Evolutionary conservation across 495 filamentous ascomycete genomes (phyloP).

Genomic region (Hypoxylon fragiforme): DNA sequence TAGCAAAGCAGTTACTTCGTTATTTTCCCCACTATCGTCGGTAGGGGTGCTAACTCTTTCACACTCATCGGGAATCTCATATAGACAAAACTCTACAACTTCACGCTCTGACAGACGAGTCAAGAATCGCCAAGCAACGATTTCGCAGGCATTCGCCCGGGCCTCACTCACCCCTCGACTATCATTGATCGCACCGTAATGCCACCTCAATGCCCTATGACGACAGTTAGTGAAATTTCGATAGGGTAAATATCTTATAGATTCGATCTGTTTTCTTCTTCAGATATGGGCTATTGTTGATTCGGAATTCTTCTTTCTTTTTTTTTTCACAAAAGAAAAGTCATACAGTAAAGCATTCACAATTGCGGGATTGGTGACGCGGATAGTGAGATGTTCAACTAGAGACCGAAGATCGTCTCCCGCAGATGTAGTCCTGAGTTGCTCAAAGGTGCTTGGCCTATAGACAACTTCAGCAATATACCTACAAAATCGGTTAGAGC

Average conservation of each 20-base stretch:
- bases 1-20: slow-evolving; percentile 47
- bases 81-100: slow-evolving; percentile 79
- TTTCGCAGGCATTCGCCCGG: slow-evolving; percentile 83
- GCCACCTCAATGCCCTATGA: slow-evolving; percentile 76
- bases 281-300: no score
- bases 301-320: no score
- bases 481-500: slow-evolving; percentile 36
- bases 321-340: neutral
- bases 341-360: slow-evolving; percentile 79
- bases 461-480: slow-evolving; percentile 68
- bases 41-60: slow-evolving; percentile 10
- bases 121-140: slow-evolving; percentile 88
- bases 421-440: slow-evolving; percentile 68
- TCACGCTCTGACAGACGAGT: slow-evolving; percentile 78
- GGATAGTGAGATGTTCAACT: slow-evolving; percentile 64
- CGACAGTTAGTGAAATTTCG: slow-evolving; percentile 1
- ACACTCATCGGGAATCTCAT: slow-evolving; percentile 64
- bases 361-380: slow-evolving; percentile 71
- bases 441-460: slow-evolving; percentile 74
- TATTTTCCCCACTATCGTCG: slow-evolving; percentile 35
- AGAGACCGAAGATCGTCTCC: slow-evolving; percentile 67
- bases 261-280: no score
- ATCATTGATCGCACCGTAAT: slow-evolving; percentile 66
- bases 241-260: neutral
- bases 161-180: slow-evolving; percentile 74